Base-by-base conservation (phyloP, 139 green algal genomes). In the Bryopsis sp. region DNA sequence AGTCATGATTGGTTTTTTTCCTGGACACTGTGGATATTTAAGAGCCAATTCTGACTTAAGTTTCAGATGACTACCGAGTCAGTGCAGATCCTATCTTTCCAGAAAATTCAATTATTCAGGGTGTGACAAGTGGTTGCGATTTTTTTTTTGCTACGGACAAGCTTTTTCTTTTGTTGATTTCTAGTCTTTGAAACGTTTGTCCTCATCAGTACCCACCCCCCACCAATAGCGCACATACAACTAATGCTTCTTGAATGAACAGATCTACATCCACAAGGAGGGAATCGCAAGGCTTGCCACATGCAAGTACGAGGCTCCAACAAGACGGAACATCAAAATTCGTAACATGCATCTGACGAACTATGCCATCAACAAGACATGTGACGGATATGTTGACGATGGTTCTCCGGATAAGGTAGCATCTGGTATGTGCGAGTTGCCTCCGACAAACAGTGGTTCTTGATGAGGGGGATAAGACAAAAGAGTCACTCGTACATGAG, bases 251-350 rank as follows among this genome's bases (percentile, higher is more conserved):
- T 68, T 71, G 64, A 48, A 63, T 54, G 47, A 24, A 28, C 68
- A 46, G 46, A 76, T 82, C 24, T 89, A 82, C 50, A 37, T 93
- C 6, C 89, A 80, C 67, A 77, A 84, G 31, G 75, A 89, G 59
- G 86, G 86, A 3, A 74, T 93, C 8, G 85, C 74, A 3, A 70
- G 87, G 1, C 82, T 91, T 46, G 87, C 83, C 62, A 89, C 86
- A 0, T 47, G 79, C 47, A 59, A 69, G 0, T 94, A 94, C 74
- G 60, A 79, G n/a, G 35, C 67, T 4, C 82, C 86, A 2, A 43
- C 29, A n/a, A 3, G 60, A 8, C 47, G 34, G 61, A 96, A 95
- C 73, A 59, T 95, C 15, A 63, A 73, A 39, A 64, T 83, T 1
- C 34, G 72, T 6, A 87, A 71, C 47, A 85, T 85, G 79, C 82